Percentiles rank a stretch among this genome's conserved stretches.
Conservation (phyloP, 495 filamentous ascomycete species). For the Neurospora sp. region DNA sequence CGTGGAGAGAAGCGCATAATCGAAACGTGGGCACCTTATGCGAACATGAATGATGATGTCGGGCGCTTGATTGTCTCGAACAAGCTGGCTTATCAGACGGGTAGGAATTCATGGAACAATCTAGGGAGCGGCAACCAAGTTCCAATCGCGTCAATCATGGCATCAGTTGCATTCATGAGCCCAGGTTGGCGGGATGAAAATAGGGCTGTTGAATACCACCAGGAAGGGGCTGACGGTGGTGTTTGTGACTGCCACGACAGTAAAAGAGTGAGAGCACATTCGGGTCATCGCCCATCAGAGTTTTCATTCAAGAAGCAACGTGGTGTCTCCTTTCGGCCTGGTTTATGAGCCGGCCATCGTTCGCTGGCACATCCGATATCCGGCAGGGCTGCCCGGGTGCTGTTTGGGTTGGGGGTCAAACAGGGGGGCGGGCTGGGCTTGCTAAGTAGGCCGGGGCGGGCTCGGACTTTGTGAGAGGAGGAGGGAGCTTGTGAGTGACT, state of each 20-base stretch:
- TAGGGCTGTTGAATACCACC: not conserved
- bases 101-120: not conserved
- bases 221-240: not conserved
- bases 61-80: not conserved
- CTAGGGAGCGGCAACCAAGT: not conserved
- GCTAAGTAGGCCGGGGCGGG: not conserved
- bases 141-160: not conserved
- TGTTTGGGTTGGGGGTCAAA: not conserved
- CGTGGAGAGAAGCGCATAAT: not conserved
- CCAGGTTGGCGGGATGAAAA: not conserved
- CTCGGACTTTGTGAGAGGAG: not conserved
- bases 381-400: not conserved
- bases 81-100: not conserved
- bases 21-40: not conserved
- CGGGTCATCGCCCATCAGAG: not conserved
- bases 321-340: not conserved
- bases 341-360: not conserved
- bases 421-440: not conserved
- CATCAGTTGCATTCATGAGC: not conserved
- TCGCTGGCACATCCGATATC: not conserved
- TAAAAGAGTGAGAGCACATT: not conserved
- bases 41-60: not conserved
- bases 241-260: not conserved
- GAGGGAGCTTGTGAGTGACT: not conserved
- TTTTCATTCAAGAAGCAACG: not conserved